phyloP scores from a whole-genome alignment of 805 yeast species.

The Vanderwaltozyma verrucispora region DNA sequence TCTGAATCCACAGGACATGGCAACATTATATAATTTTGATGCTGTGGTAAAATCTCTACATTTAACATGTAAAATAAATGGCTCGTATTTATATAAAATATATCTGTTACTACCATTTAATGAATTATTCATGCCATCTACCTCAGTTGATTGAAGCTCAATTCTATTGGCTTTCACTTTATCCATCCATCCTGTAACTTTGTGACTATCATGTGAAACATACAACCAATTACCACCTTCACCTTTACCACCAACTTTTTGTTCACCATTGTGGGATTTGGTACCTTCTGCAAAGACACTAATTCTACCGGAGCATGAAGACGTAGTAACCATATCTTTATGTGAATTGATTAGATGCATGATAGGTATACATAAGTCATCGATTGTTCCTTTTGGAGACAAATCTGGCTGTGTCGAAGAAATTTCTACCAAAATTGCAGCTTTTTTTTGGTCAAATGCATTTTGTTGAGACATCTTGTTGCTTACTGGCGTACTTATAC shows the following conservation, averaged over 20 bases:
- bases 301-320: conserved; percentile 81
- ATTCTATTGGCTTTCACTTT: conserved; percentile 15
- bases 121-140: background rate
- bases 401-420: conserved; percentile 40
- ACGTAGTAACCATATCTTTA: conserved; percentile 68
- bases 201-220: conserved; percentile 54
- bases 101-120: conserved; percentile 33
- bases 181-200: conserved; percentile 41
- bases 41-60: conserved; percentile 57
- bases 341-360: conserved; percentile 56
- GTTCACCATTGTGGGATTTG: conserved; percentile 28
- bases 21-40: conserved; percentile 49
- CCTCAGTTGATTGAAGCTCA: conserved; percentile 5
- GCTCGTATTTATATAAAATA: conserved; percentile 72
- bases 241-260: conserved; percentile 71
- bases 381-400: conserved; percentile 89
- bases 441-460: conserved; percentile 61
- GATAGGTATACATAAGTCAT: conserved; percentile 59
- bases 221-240: conserved; percentile 77
- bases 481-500: no score
- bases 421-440: conserved; percentile 43
- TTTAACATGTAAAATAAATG: conserved; percentile 74
- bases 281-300: conserved; percentile 73
- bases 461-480: conserved; percentile 26
- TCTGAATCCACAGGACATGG: conserved; percentile 79